phyloP scores from a whole-genome alignment of 345 rosid genomes.

The Sisymbrium irio region DNA sequence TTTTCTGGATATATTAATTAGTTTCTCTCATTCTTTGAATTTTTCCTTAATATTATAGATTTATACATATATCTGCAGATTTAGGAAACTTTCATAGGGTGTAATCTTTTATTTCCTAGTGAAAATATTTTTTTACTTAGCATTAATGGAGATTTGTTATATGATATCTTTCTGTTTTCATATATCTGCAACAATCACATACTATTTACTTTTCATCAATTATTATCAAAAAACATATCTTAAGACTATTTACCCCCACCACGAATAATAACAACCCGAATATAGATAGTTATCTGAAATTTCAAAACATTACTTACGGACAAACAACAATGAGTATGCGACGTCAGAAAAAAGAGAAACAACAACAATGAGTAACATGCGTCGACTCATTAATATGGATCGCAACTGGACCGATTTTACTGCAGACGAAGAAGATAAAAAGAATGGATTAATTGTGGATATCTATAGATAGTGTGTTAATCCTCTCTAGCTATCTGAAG shows the following conservation, averaged over 20 bases:
- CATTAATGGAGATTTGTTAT: not conserved
- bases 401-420: not conserved
- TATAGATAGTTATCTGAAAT: not conserved
- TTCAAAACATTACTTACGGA: not conserved
- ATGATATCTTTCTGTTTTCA: not conserved
- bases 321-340: not conserved
- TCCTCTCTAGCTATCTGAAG: not conserved
- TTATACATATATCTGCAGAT: conserved; percentile 12
- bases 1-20: conserved; percentile 21
- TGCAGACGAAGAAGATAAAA: not conserved
- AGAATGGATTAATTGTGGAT: not conserved
- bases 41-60: conserved; percentile 17
- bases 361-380: not conserved
- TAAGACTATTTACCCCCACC: not conserved
- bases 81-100: conserved; percentile 21
- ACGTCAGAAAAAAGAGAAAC: too few species aligned
- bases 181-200: not conserved
- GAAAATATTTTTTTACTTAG: conserved; percentile 6
- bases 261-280: not conserved
- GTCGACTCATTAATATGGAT: not conserved
- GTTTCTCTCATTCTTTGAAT: conserved; percentile 17
- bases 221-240: not conserved
- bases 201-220: not conserved
- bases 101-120: not conserved
- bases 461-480: not conserved